Evolutionary conservation across 139 green algal genomes (phyloP).

Genomic region (Raphidocelis subcapitata): DNA sequence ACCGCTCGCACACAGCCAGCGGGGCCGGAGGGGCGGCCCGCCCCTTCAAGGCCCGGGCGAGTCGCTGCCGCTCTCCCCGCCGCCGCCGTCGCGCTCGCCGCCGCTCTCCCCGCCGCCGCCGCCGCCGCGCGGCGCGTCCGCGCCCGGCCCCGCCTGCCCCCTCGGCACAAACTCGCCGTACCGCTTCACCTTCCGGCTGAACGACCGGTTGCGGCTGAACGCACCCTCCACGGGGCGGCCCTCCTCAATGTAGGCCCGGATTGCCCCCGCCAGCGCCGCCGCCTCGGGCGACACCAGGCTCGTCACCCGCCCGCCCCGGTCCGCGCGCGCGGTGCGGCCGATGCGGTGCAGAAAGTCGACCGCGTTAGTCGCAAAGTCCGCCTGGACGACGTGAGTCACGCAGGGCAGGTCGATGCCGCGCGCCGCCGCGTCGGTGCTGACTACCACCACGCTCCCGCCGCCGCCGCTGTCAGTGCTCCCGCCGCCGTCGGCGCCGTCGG

Average conservation of each 20-base stretch:
- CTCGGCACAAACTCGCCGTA: slow-evolving; percentile 84
- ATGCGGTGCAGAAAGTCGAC: slow-evolving; percentile 96
- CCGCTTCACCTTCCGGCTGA: slow-evolving; percentile 86
- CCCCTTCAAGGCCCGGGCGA: too few relatives aligned
- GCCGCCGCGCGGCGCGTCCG: too few relatives aligned
- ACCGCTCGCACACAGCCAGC: too few relatives aligned
- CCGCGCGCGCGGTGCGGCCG: slow-evolving; percentile 79
- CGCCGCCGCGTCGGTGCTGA: slow-evolving; percentile 92
- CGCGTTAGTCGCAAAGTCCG: slow-evolving; percentile 88
- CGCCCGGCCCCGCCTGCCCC: slow-evolving; percentile 31
- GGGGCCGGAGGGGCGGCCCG: too few relatives aligned
- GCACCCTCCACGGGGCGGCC: slow-evolving; percentile 79
- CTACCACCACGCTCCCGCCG: slow-evolving; percentile 62
- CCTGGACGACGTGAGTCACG: slow-evolving; percentile 82
- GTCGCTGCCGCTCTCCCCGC: too few relatives aligned
- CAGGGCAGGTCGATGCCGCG: slow-evolving; percentile 86
- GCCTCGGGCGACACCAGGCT: slow-evolving; percentile 61
- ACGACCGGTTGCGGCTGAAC: slow-evolving; percentile 92
- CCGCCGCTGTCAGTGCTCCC: background rate
- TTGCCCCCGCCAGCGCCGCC: slow-evolving; percentile 66
- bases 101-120: too few relatives aligned
- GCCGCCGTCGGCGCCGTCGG: background rate
- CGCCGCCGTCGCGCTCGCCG: too few relatives aligned
- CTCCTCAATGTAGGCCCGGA: slow-evolving; percentile 55
- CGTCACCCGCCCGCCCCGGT: slow-evolving; percentile 75